phyloP scores from a whole-genome alignment of 768 basidiomycete species.

The Sarcodon aspratus region DNA sequence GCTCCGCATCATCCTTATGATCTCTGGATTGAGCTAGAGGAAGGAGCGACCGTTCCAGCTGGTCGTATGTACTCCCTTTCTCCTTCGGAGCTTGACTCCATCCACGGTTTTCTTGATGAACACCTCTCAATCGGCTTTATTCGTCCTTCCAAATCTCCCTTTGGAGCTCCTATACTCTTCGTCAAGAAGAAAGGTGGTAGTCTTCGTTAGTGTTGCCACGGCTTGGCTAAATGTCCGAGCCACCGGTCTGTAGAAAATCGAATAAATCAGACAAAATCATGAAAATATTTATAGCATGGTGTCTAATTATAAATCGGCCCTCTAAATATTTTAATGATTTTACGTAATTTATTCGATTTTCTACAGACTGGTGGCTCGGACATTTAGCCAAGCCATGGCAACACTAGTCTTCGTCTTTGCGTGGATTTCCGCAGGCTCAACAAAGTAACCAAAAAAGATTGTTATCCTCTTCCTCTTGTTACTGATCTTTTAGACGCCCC shows the following conservation, averaged over 20 bases:
- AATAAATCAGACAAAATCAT: too few relatives aligned
- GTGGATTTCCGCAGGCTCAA: constrained; percentile 20
- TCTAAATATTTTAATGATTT: too few relatives aligned
- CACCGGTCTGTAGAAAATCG: too few relatives aligned
- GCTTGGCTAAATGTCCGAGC: too few relatives aligned
- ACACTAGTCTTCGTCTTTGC: constrained; percentile 15
- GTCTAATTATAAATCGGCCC: too few relatives aligned
- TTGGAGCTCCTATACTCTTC: constrained; percentile 15
- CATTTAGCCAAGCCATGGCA: too few relatives aligned
- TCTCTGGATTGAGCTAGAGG: constrained; percentile 21
- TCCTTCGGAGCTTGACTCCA: constrained; percentile 18
- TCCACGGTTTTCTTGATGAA: constrained; percentile 19
- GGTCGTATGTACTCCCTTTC: constrained; percentile 25
- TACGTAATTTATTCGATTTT: too few relatives aligned
- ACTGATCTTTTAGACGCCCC: constrained; percentile 18
- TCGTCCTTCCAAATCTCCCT: constrained; percentile 1
- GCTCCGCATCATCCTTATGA: constrained; percentile 24
- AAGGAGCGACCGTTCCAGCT: constrained; percentile 13
- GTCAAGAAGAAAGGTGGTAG: constrained; percentile 14
- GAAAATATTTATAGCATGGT: too few relatives aligned
- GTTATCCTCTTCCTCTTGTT: constrained; percentile 22
- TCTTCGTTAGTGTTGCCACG: too few relatives aligned
- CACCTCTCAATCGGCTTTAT: constrained; percentile 1
- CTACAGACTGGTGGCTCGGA: too few relatives aligned
- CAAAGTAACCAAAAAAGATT: constrained; percentile 19